Evolutionary conservation across 768 basidiomycete species (phyloP), one percentile per base, ranked within the genome.

Genomic region (Rhizopogon roseolus): DNA sequence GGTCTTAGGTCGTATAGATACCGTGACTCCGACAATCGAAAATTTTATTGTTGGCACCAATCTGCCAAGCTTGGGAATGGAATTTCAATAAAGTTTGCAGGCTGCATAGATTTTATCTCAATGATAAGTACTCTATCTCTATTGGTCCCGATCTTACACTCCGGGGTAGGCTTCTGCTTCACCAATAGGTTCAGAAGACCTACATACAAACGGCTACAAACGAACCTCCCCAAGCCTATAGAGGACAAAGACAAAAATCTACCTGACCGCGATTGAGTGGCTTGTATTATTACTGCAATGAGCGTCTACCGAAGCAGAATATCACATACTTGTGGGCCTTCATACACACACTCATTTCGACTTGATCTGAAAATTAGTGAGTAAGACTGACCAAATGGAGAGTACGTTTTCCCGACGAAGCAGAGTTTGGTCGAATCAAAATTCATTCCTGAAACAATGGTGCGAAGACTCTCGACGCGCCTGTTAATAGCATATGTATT

Each of bases 241-340:
- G 17, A 42, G 34, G 19, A 40, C 27, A 27, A 50, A 13, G 40
- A 49, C 13, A 42, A 10, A 53, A 56, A 19, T 32, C 11, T 8
- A 16, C 28, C 53, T 44, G 3, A 52, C 29, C 4, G 38, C 17
- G 4, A 38, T 46, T 14, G 9, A 19, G 57, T 16, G 22, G 3
- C 36, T 56, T 54, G 8, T 57, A 84, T 77, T 36, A 19, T 48
- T 48, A 7, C 84, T 84, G 10, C 22, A 3, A 22, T 22, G 82
- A 81, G 62, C 86, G 85, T 62, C 86, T 86, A 62, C 81, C 3
- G 57, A 86, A 86, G 64, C 85, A 87, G 63, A 86, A 84, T 7
- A 84, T 75, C 16, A 83, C 76, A 52, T 81, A 71, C 54, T 79
- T 80, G 71, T 73, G 1, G 75, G 75, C 54, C 84, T 81, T 13